These are phyloP conservation scores for Cutaneotrichosporon sp. DNA, from an alignment of 1,284 basidiomycete genomes.

Conservation along the genomic window DNA sequence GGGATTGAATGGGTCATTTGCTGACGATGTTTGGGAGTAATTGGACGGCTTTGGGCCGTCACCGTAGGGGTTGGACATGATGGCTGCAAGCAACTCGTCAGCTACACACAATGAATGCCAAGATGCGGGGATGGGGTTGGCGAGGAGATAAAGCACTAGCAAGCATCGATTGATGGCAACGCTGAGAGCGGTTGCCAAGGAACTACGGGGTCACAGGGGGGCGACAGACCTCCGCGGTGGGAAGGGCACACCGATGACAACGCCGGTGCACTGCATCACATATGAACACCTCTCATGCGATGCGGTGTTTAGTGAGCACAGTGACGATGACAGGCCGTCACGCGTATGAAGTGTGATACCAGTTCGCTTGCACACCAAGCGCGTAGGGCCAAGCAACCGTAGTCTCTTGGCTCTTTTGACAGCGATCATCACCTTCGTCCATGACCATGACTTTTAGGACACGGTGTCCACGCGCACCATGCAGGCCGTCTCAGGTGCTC, in stretches of 20 bases:
- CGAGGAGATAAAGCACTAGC: too few relatives aligned
- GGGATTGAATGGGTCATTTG: constrained; percentile 39
- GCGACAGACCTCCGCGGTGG: too few relatives aligned
- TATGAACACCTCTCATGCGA: too few relatives aligned
- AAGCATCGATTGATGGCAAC: not conserved
- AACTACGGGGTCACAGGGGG: not conserved
- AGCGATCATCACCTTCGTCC: not conserved
- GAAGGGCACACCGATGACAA: too few relatives aligned
- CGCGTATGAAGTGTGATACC: too few relatives aligned
- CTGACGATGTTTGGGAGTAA: constrained; percentile 11
- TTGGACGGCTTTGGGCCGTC: constrained; percentile 17
- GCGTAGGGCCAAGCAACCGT: too few relatives aligned
- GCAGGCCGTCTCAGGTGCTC: not conserved
- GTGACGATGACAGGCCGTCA: too few relatives aligned
- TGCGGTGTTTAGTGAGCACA: too few relatives aligned
- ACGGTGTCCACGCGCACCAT: too few relatives aligned
- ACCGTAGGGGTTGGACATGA: constrained; percentile 15
- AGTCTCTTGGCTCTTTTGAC: not conserved
- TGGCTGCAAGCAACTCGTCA: not conserved
- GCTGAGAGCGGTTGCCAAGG: not conserved
- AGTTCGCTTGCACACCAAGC: too few relatives aligned
- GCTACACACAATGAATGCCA: not conserved
- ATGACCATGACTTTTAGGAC: too few relatives aligned
- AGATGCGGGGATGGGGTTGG: not conserved
- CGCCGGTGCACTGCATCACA: too few relatives aligned